Percentiles rank a stretch among this genome's conserved stretches.
Conservation (phyloP, 164 flowering plant species). For the Vitis rupestris region DNA sequence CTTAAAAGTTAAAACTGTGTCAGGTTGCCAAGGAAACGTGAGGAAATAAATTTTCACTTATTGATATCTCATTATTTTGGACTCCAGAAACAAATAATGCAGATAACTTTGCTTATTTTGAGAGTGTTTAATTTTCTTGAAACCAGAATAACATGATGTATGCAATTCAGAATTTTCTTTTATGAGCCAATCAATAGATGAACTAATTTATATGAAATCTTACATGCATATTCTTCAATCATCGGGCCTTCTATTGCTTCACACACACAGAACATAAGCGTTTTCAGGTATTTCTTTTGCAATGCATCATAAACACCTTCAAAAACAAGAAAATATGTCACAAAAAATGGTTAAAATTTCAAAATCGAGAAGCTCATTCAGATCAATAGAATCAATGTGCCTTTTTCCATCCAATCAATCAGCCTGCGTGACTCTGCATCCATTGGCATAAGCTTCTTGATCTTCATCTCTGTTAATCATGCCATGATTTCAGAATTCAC, state of each 20-base stretch:
- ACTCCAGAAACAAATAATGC: no score
- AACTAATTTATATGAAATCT: constrained; percentile 11
- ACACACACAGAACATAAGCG: constrained; percentile 86
- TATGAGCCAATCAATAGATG: no score
- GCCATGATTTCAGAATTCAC: background rate
- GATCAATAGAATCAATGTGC: constrained; percentile 19
- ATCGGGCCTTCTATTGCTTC: constrained; percentile 79
- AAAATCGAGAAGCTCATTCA: background rate
- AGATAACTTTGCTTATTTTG: no score
- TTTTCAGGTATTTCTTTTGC: constrained; percentile 81
- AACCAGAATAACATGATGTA: no score
- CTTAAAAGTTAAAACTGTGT: no score
- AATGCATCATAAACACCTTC: constrained; percentile 92
- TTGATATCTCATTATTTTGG: no score
- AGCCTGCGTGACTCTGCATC: constrained; percentile 90
- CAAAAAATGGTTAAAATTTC: background rate
- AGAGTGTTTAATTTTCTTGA: no score
- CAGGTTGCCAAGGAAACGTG: no score
- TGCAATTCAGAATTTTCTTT: no score
- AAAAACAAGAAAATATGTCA: background rate
- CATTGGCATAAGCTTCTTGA: constrained; percentile 94
- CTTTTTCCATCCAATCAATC: constrained; percentile 99
- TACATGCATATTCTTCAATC: constrained; percentile 96
- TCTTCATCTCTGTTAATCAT: constrained; percentile 73
- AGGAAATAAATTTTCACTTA: no score